Evolutionary conservation across 306 rosid genomes (phyloP), one percentile per base, ranked within the genome.

Genomic region (Quercus alba): DNA sequence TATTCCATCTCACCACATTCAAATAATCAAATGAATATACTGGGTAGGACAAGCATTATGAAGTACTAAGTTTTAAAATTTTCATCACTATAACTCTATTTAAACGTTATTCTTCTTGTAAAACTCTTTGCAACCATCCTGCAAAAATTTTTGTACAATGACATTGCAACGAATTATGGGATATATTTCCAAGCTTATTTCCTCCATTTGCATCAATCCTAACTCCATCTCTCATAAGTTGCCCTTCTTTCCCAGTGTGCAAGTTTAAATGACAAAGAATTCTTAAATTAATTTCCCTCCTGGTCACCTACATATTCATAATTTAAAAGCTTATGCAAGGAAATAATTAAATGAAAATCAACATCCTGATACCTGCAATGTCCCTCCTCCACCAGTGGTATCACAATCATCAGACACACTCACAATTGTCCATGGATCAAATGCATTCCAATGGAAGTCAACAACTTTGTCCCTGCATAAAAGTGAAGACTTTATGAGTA

Each of bases 371-470:
- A 94, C 98, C 99, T 96, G 99, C 89, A 96, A 82, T 5, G 99
- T 96, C 58, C 99, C 99, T 41, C 99, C 99, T 79, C 99, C 99
- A 19, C 99, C 98, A 49, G 99, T 93, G 63, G 93, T 90, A 74
- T 93, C 98, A 80, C 98, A 91, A 83, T 96, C 99, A 85, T 96
- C 99, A 66, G 99, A 96, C 74, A 96, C 99, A 26, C 99, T 96
- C 57, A 96, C 98, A 75, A 96, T 81, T 5, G 99, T 93, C 99
- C 99, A 96, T 19, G 98, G 98, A 86, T 96, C 99, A 52, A 81
- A 81, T 54, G 91, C 85, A 83, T 89, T 87, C 91, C 91, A 89
- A 64, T 89, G 93, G 75, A 89, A 89, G 57, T 89, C 93, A 67
- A 89, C 91, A 41, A 89, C 86, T 73, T 89, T 89, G 74, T 89